Percentiles rank a stretch among this genome's conserved stretches.
These are phyloP conservation scores for Xerocomus minutiporus DNA, from an alignment of 1,284 basidiomycete species.

Conservation along the genomic window DNA sequence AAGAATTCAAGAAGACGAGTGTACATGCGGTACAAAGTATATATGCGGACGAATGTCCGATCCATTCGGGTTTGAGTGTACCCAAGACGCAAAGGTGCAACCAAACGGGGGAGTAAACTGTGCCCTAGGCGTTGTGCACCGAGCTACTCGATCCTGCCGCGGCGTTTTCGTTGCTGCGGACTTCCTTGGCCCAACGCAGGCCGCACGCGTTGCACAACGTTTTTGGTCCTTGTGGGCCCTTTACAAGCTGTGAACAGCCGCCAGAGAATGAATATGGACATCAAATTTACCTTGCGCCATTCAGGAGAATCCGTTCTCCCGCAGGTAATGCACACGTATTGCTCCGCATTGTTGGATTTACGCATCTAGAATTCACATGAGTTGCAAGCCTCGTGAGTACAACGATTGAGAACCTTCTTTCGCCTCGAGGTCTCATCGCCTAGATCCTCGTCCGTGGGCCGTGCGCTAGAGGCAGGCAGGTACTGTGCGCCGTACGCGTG, in stretches of 20 bases:
- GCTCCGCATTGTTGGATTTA: conserved; percentile 51
- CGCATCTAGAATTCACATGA: conserved; percentile 34
- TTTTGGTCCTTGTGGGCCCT: conserved; percentile 81
- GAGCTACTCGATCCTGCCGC: conserved; percentile 20
- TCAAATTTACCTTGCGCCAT: conserved; percentile 66
- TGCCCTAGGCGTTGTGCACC: conserved; percentile 13
- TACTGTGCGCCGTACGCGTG: conserved; percentile 18
- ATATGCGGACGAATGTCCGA: background rate
- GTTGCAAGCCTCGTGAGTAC: background rate
- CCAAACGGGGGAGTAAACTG: background rate
- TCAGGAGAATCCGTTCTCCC: conserved; percentile 79
- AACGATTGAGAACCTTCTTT: conserved; percentile 38
- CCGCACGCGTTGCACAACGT: conserved; percentile 87
- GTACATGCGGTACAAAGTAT: conserved; percentile 1
- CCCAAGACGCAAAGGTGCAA: background rate
- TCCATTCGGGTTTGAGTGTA: background rate
- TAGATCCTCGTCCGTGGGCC: conserved; percentile 25
- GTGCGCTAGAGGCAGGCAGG: conserved; percentile 12
- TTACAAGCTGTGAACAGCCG: conserved; percentile 16
- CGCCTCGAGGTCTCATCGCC: conserved; percentile 28
- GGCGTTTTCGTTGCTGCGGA: conserved; percentile 40
- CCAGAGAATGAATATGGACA: background rate
- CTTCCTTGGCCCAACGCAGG: conserved; percentile 75
- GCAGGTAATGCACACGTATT: conserved; percentile 74
- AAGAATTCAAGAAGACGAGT: conserved; percentile 18